Evolutionary conservation across 805 yeast genomes (phyloP).

Genomic region (Saccharomycopsis lassenensis): DNA sequence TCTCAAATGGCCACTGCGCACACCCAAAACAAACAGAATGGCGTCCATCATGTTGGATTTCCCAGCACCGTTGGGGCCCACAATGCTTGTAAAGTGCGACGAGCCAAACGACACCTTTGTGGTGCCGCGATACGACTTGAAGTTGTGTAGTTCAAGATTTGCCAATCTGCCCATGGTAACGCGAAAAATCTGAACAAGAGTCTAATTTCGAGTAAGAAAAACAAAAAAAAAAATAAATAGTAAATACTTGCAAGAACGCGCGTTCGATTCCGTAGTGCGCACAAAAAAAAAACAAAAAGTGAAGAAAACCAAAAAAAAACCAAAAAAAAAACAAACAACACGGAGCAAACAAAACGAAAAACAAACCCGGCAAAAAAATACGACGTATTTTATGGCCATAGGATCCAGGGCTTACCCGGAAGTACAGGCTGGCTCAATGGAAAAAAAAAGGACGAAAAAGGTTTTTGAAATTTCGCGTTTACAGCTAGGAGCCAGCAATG

Average conservation of each 20-base stretch:
- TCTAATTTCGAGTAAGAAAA: not conserved
- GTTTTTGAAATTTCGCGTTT: too few relatives aligned
- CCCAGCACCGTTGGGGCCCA: slow-evolving; percentile 99
- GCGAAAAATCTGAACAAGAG: too few relatives aligned
- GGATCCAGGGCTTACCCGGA: too few relatives aligned
- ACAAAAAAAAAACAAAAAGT: too few relatives aligned
- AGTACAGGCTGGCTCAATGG: too few relatives aligned
- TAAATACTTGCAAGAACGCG: not conserved
- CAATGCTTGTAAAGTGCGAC: slow-evolving; percentile 75
- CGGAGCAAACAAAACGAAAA: too few relatives aligned
- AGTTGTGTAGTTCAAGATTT: slow-evolving; percentile 71
- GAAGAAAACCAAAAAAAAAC: too few relatives aligned
- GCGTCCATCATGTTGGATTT: slow-evolving; percentile 98
- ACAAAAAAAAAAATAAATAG: not conserved
- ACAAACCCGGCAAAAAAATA: too few relatives aligned
- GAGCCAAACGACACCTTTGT: slow-evolving; percentile 74
- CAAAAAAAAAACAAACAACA: too few relatives aligned
- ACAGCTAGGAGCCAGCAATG: too few relatives aligned
- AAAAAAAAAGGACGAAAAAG: too few relatives aligned
- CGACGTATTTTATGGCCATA: too few relatives aligned
- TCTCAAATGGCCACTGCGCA: slow-evolving; percentile 63
- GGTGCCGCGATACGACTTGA: slow-evolving; percentile 82
- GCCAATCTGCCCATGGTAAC: slow-evolving; percentile 68
- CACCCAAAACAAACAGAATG: slow-evolving; percentile 86
- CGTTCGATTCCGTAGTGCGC: not conserved